Evolutionary conservation across 371 early-diverging fungal species (phyloP), one percentile per base, ranked within the genome.

Genomic region (Mucor lusitanicus): DNA sequence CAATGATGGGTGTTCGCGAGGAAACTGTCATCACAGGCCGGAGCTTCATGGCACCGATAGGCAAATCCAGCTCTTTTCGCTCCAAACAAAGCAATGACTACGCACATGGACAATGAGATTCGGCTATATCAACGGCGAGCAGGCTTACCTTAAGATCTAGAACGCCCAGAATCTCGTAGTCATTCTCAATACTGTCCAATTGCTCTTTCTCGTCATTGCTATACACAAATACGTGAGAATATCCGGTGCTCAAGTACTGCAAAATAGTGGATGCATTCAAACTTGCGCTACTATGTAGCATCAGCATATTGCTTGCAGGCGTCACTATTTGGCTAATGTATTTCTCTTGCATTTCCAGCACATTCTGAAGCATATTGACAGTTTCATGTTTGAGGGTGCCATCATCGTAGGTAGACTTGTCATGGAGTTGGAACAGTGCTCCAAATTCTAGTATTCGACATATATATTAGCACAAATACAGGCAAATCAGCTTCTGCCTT

Each of bases 391-490:
- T 81, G 40, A 95, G 69, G 6, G 71, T 68, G 1, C 81, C 81
- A 6, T 83, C 79, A 0, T 85, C 87, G 50, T 78, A 75, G 15
- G 87, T 78, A 13, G 83, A 83, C 11, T 81, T 81, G 44, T 83
- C 85, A 70, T 93, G 92, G 37, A 95, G 71, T 6, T 84, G 74
- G 8, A 94, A 86, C 6, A 95, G 81, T 65, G 92, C 94, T 58
- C 89, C 87, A 0, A 95, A 79, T 65, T 94, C 91, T 67, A 77
- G 8, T 3, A 46, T 17, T n/a, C n/a, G n/a, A 3, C 37, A 28
- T n/a, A 21, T 19, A 28, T 15, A 30, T 33, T 11, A 40, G 13
- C 13, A 23, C 58, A 44, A 9, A 6, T 0, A 9, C 21, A 21
- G 23, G 6, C 44, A 11, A 37, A 13, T 5, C 32, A 39, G 39